Evolutionary conservation across 2,329 filamentous ascomycete species (phyloP), one percentile per base, ranked within the genome.

Genomic region (Rugonectria rugulosa): DNA sequence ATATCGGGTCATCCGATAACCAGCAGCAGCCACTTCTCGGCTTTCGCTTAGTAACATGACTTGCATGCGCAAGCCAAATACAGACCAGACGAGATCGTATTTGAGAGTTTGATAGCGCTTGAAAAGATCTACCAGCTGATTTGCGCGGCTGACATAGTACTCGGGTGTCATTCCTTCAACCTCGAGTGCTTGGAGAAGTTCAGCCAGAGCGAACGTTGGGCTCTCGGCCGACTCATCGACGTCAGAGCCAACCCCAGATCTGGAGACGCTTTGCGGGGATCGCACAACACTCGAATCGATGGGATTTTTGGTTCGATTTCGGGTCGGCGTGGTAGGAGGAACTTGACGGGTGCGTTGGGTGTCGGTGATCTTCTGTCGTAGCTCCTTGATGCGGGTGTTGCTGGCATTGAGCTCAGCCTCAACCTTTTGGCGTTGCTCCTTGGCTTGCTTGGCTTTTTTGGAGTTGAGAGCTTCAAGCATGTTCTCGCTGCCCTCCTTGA

Each of bases 401-500:
- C 93, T 96, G 29, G 92, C 88, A 70, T 88, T 95, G 64, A 99
- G 81, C 77, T 99, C 95, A 44, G 90, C 89, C 77, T 99, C 91
- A 23, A 93, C 90, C 65, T 85, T 83, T 57, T 84, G 79, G 38
- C 91, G 85, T 71, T 94, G 91, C 57, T 94, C 94, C 71, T 93
- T 96, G 60, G 90, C 90, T 73, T 98, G 94, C 76, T 98, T 99
- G 40, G 91, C 89, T 73, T 96, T 97, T 76, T 99, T 99, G 38
- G 88, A 85, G 72, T 97, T 92, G 62, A 99, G 78, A 11, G 95
- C 95, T 77, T 99, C 95, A 32, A 99, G 81, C 85, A 99, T 88
- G 72, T 99, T 99, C 79, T 99, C 95, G 54, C 94, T 97, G 17
- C 95, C 95, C 68, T 94, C 90, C 75, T 96, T 97, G 72, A 99